Percentiles rank a stretch among this genome's conserved stretches.
phyloP scores from a whole-genome alignment of 164 flowering plant genomes.

The Umbilicus rupestris region DNA sequence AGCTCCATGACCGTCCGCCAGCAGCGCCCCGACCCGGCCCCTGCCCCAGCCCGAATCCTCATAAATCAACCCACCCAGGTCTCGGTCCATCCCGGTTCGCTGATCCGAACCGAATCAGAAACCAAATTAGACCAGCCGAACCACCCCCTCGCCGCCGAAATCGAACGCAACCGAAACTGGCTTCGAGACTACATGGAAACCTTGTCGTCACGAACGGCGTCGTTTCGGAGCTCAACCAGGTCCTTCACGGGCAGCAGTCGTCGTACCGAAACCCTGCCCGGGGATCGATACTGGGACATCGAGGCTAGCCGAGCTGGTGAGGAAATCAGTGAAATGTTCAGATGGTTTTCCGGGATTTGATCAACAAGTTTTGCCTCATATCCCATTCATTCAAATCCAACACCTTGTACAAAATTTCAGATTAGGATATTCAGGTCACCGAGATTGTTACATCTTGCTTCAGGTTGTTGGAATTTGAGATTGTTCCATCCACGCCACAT shows the following conservation, averaged over 20 bases:
- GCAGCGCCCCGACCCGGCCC: too few relatives aligned
- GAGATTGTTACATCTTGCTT: not conserved
- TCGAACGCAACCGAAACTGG: not conserved
- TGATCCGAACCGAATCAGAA: not conserved
- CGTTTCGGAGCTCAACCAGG: not conserved
- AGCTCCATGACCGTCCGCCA: too few relatives aligned
- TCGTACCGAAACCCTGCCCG: not conserved
- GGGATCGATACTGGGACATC: conserved; percentile 2
- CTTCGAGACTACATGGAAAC: not conserved
- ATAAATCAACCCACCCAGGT: not conserved
- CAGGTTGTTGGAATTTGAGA: too few relatives aligned
- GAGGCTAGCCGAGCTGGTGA: conserved; percentile 7
- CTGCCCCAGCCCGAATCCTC: not conserved
- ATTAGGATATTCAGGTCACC: not conserved
- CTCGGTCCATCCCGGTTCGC: not conserved
- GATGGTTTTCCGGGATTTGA: conserved; percentile 6
- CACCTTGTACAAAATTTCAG: not conserved
- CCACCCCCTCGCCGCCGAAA: not conserved
- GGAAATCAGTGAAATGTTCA: conserved; percentile 5
- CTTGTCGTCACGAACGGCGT: conserved; percentile 2
- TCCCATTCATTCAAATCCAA: not conserved
- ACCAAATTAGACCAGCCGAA: not conserved
- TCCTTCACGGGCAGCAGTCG: not conserved
- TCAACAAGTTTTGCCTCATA: not conserved
- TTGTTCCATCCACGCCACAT: too few relatives aligned